phyloP scores from a whole-genome alignment of 768 basidiomycete genomes.

The Calocera cornea region DNA sequence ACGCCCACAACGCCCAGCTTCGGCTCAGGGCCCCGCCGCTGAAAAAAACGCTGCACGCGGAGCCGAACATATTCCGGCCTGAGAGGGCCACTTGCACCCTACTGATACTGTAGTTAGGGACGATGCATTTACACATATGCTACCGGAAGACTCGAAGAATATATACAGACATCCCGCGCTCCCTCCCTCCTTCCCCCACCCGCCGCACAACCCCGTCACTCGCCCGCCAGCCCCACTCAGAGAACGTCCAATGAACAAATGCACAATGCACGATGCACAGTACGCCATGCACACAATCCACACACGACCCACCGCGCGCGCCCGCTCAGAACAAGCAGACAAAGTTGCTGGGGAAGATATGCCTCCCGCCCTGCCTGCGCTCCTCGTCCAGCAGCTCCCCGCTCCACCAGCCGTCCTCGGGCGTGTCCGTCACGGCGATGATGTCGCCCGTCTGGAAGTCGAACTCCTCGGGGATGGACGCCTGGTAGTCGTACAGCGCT shows the following conservation, averaged over 20 bases:
- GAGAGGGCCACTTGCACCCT: too few species aligned
- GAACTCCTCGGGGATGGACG: constrained; percentile 84
- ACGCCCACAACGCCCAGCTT: too few species aligned
- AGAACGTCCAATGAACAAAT: too few species aligned
- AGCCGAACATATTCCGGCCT: neutral
- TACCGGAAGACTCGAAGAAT: too few species aligned
- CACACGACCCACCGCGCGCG: neutral
- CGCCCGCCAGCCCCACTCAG: too few species aligned
- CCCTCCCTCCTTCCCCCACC: too few species aligned
- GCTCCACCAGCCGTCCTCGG: constrained; percentile 97
- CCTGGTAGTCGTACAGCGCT: constrained; percentile 76
- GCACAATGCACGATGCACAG: too few species aligned
- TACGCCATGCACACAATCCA: too few species aligned
- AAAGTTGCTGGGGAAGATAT: constrained; percentile 83
- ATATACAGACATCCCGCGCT: too few species aligned
- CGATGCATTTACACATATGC: too few species aligned
- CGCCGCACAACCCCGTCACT: too few species aligned
- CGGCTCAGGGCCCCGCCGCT: neutral
- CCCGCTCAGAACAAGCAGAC: constrained; percentile 52
- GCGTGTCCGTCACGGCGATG: constrained; percentile 86
- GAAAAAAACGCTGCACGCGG: neutral
- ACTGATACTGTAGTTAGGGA: too few species aligned
- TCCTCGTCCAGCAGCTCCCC: constrained; percentile 72
- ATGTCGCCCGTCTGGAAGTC: constrained; percentile 92
- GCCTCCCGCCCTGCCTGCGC: constrained; percentile 52